These are phyloP conservation scores for Clarireedia homoeocarpa DNA, from an alignment of 2,329 filamentous ascomycete species.

Conservation along the genomic window DNA sequence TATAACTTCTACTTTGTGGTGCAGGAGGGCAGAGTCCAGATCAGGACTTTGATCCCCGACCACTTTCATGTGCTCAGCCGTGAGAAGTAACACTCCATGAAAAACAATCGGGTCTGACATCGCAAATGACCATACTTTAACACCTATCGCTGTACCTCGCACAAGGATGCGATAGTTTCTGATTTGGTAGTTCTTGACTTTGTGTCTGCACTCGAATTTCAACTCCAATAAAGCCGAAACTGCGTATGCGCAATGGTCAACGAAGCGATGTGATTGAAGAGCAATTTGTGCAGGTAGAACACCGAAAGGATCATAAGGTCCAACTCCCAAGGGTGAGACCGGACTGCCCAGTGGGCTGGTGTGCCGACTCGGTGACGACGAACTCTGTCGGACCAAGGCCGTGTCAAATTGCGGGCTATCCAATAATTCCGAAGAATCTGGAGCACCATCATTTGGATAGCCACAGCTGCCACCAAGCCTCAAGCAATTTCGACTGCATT, in stretches of 20 bases:
- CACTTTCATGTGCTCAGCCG: slow-evolving; percentile 6
- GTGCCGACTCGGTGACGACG: neutral
- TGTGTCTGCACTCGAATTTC: neutral
- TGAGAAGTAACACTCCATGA: slow-evolving; percentile 5
- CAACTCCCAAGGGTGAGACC: neutral
- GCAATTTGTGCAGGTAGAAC: slow-evolving; percentile 2
- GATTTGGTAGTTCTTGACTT: neutral
- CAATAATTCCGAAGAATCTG: neutral
- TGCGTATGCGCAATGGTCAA: neutral
- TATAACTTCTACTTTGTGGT: slow-evolving; percentile 11
- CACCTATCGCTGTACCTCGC: neutral
- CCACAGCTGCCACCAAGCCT: slow-evolving; percentile 1
- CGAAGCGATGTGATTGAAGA: neutral
- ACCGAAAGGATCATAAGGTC: slow-evolving; percentile 8
- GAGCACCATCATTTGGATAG: neutral
- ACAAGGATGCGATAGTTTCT: slow-evolving; percentile 10
- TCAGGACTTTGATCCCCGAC: neutral
- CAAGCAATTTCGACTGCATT: slow-evolving; percentile 3
- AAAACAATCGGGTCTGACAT: slow-evolving; percentile 6
- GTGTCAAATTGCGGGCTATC: neutral
- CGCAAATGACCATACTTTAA: neutral
- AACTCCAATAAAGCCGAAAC: neutral
- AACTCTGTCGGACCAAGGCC: neutral
- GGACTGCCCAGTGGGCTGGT: neutral
- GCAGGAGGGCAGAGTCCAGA: slow-evolving; percentile 3